phyloP scores from a whole-genome alignment of 106 monocot species.

The Amphibolis antarctica region DNA sequence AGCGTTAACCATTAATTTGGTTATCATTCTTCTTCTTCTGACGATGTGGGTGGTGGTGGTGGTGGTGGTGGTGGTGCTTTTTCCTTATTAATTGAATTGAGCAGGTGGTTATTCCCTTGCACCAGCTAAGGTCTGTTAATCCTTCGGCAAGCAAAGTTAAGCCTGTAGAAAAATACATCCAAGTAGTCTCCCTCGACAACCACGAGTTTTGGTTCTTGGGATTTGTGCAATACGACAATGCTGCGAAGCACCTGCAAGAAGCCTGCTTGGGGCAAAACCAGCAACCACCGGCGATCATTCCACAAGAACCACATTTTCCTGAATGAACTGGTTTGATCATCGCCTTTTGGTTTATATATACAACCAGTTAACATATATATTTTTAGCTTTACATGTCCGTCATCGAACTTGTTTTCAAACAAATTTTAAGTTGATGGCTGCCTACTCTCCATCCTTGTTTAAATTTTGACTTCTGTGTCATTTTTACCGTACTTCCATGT shows the following conservation, averaged over 20 bases:
- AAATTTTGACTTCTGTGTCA: no score
- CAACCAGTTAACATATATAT: no score
- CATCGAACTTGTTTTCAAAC: no score
- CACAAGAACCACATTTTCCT: no score
- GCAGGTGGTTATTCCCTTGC: conserved; percentile 66
- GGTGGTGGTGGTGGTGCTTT: no score
- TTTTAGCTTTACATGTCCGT: no score
- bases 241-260: conserved; percentile 50
- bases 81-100: background rate
- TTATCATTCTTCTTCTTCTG: background rate
- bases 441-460: no score
- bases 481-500: no score
- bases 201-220: conserved; percentile 96
- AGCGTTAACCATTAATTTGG: no score
- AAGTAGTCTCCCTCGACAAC: conserved; percentile 64
- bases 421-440: no score
- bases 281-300: background rate
- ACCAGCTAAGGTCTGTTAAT: conserved; percentile 49
- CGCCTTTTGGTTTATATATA: background rate
- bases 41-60: no score
- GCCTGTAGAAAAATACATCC: conserved; percentile 63
- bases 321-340: no score
- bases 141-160: conserved; percentile 48
- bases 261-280: conserved; percentile 6
- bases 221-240: conserved; percentile 57